Base-by-base conservation (phyloP, 225 moss, liverwort and hornwort species). In the Pseudoscleropodium purum region DNA sequence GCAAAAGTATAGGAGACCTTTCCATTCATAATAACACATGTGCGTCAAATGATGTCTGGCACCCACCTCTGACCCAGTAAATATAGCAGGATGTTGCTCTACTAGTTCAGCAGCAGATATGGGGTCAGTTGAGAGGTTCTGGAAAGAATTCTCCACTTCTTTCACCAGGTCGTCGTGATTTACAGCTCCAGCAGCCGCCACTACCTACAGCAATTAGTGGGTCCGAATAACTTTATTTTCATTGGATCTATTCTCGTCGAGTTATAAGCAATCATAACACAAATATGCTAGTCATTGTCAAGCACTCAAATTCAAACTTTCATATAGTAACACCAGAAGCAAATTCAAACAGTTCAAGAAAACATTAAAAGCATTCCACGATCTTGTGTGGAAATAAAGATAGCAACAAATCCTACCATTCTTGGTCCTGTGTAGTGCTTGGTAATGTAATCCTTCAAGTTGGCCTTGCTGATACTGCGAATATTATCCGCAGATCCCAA, bases 111-210 rank as follows among this genome's bases (percentile, higher is more conserved):
- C 92, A 68, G 97, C 95, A 85, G 96, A 92, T 25, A 91, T 92
- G 25, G 94, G 84, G 78, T 95, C 93, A 36, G 92, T 95, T 84
- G 97, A 93, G 77, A 98, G 89, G 4, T 92, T 96, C 87, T 90
- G 90, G 43, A 96, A 98, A 81, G 94, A 95, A 64, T 95, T 94
- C 86, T 97, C 90, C 43, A 95, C 97, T 83, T 94, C 92, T 90
- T 95, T 94, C 75, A 97, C 97, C 52, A 98, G 92, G 16, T 95
- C 86, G 5, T 96, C 93, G 85, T 98, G 97, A 81, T 94, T 89
- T 18, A 98, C 94, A 90, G 95, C 98, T 88, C 98, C 97, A 83
- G 97, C 95, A 90, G 94, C 98, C 27, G 98, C 95, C n/a, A 98
- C 82, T 41, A 98, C 97, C 97, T 97, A 91, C 84, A 91, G 7